Evolutionary conservation across 371 early-diverging fungal genomes (phyloP).

Genomic region (Mortierella sp.): DNA sequence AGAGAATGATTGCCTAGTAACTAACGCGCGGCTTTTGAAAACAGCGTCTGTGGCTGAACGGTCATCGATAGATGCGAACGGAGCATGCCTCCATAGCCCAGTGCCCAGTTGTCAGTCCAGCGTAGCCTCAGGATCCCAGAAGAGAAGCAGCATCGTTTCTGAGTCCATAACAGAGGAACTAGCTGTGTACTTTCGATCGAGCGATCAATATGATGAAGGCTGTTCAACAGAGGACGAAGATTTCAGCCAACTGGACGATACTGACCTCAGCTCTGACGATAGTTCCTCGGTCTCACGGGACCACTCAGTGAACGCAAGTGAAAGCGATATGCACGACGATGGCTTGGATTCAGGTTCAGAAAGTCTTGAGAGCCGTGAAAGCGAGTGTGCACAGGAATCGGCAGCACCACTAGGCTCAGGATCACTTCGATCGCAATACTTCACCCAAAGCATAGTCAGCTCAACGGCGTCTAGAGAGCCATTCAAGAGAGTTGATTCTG

Average conservation of each 20-base stretch:
- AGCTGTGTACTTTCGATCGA: conserved; percentile 31
- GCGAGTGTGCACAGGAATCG: not conserved
- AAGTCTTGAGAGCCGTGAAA: not conserved
- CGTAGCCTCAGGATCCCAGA: not conserved
- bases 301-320: not conserved
- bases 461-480: conserved; percentile 14
- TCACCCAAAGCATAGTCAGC: conserved; percentile 5
- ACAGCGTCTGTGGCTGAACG: not conserved
- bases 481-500: not conserved
- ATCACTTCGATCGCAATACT: conserved; percentile 8
- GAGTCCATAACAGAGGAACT: conserved; percentile 24
- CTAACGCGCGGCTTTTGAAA: not conserved
- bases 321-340: not conserved
- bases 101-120: conserved; percentile 18
- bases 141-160: conserved; percentile 6
- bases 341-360: conserved; percentile 7
- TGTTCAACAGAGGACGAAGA: conserved; percentile 2
- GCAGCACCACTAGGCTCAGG: conserved; percentile 1
- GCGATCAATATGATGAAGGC: conserved; percentile 30
- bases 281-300: not conserved
- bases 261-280: too few species aligned
- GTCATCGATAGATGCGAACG: not conserved
- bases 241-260: too few species aligned
- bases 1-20: too few species aligned
- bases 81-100: not conserved